Evolutionary conservation across 495 filamentous ascomycete genomes (phyloP).

Genomic region (Aspergillus conjunctus): DNA sequence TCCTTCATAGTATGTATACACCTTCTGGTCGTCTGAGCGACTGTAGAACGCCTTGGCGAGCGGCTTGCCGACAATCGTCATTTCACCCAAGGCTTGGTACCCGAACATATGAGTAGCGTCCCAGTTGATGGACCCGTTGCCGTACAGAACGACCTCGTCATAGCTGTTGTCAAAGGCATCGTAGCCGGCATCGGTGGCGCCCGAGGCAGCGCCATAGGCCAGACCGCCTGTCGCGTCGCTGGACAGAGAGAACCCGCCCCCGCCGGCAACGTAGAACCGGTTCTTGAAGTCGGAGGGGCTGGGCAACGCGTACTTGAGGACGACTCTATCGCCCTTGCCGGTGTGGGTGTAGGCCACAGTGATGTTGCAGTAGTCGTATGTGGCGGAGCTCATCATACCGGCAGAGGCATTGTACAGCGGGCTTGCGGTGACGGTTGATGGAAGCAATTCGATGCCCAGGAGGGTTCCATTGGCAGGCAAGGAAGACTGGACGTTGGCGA

Average conservation of each 20-base stretch:
- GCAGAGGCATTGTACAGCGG: slow-evolving; percentile 29
- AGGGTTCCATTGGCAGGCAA: slow-evolving; percentile 40
- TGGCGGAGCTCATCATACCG: slow-evolving; percentile 23
- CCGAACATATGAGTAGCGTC: slow-evolving; percentile 46
- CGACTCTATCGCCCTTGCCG: slow-evolving; percentile 34
- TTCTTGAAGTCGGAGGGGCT: slow-evolving; percentile 38
- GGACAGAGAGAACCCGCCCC: slow-evolving; percentile 36
- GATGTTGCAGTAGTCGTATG: slow-evolving; percentile 42
- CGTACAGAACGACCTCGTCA: slow-evolving; percentile 40
- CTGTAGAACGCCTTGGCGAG: slow-evolving; percentile 40
- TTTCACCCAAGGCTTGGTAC: slow-evolving; percentile 48
- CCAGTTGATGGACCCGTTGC: slow-evolving; percentile 48
- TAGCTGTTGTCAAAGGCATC: slow-evolving; percentile 37
- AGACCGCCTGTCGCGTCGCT: slow-evolving; percentile 39
- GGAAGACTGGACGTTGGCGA: slow-evolving; percentile 34
- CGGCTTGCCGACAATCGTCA: slow-evolving; percentile 39
- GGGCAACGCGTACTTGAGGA: slow-evolving; percentile 39
- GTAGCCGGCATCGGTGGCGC: slow-evolving; percentile 43
- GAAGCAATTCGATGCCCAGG: slow-evolving; percentile 33
- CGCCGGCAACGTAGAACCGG: slow-evolving; percentile 43
- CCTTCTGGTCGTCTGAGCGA: slow-evolving; percentile 28
- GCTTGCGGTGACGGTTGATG: slow-evolving; percentile 33
- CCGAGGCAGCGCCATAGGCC: slow-evolving; percentile 41
- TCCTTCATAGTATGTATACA: slow-evolving; percentile 45
- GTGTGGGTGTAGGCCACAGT: slow-evolving; percentile 39